Evolutionary conservation across 2,329 filamentous ascomycete genomes (phyloP).

Genomic region (Phialocephala sp.): DNA sequence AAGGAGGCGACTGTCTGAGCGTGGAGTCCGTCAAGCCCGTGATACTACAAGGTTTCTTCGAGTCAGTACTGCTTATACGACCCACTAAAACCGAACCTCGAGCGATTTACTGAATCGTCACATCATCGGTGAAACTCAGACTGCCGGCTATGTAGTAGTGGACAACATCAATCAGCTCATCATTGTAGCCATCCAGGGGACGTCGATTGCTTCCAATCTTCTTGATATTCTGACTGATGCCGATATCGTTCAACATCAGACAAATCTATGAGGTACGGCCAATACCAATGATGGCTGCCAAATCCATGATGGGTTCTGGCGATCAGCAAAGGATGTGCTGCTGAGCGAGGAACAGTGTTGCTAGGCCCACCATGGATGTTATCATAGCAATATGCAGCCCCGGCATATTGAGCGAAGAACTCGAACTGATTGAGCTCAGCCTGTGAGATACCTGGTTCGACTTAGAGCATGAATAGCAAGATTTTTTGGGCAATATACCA

Average conservation of each 20-base stretch:
- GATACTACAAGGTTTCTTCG: too few relatives aligned
- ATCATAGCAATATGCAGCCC: conserved; percentile 37
- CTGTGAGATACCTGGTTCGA: background rate
- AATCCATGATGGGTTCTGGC: conserved; percentile 38
- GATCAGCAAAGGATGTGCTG: conserved; percentile 31
- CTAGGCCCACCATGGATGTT: conserved; percentile 28
- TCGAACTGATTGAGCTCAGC: conserved; percentile 7
- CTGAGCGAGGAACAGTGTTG: conserved; percentile 28
- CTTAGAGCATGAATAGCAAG: background rate
- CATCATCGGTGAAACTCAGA: background rate
- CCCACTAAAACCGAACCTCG: background rate
- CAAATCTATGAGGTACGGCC: background rate
- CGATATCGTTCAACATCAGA: background rate
- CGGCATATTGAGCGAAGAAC: conserved; percentile 36
- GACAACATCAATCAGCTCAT: background rate
- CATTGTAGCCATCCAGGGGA: conserved; percentile 20
- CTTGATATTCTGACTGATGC: background rate
- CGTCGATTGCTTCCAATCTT: background rate
- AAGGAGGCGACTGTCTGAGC: conserved; percentile 31
- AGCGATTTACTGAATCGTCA: background rate
- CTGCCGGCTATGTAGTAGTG: background rate
- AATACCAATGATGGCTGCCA: conserved; percentile 11
- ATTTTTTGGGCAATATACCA: background rate
- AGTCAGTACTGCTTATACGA: conserved; percentile 12
- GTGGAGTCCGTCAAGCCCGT: conserved; percentile 38